Evolutionary conservation across 2,329 filamentous ascomycete genomes (phyloP).

Genomic region (Penicillium oxalicum): DNA sequence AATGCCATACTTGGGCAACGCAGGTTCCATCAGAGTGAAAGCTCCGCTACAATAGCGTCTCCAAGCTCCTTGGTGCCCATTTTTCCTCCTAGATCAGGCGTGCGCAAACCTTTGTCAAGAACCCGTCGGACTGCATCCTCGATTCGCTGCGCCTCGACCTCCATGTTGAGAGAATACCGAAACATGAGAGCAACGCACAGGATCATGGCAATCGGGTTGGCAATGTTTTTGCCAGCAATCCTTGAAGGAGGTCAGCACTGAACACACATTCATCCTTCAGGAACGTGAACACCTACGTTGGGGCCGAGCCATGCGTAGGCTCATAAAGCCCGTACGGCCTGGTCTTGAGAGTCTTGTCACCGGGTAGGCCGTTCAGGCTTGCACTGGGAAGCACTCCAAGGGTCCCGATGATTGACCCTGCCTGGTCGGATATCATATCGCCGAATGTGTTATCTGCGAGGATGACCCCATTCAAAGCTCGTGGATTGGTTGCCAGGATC

Average conservation of each 20-base stretch:
- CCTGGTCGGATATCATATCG: slow-evolving; percentile 89
- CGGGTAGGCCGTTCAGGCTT: slow-evolving; percentile 73
- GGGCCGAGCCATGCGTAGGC: slow-evolving; percentile 68
- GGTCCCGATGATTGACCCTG: slow-evolving; percentile 79
- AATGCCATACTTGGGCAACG: too few species aligned
- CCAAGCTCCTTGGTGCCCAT: slow-evolving; percentile 66
- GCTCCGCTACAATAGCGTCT: slow-evolving; percentile 66
- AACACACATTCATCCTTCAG: not conserved
- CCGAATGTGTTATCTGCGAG: slow-evolving; percentile 88
- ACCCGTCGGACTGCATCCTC: slow-evolving; percentile 72
- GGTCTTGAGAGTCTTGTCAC: slow-evolving; percentile 55
- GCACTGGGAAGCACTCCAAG: slow-evolving; percentile 81
- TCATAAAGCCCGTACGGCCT: slow-evolving; percentile 87
- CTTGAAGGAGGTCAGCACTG: slow-evolving; percentile 42
- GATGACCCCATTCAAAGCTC: slow-evolving; percentile 75
- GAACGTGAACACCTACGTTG: slow-evolving; percentile 23
- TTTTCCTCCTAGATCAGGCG: slow-evolving; percentile 72
- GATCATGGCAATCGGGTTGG: slow-evolving; percentile 83
- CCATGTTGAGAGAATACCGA: slow-evolving; percentile 76
- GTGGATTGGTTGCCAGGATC: slow-evolving; percentile 86
- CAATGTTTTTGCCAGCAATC: slow-evolving; percentile 78
- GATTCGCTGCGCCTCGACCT: slow-evolving; percentile 66
- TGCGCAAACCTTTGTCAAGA: slow-evolving; percentile 69
- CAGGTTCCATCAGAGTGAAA: slow-evolving; percentile 36
- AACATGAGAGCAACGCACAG: slow-evolving; percentile 91